A percentile compares a stretch with the other conserved stretches of the same genome.
phyloP scores from a whole-genome alignment of 208 protist genomes.

The Trypanosoma boissoni region DNA sequence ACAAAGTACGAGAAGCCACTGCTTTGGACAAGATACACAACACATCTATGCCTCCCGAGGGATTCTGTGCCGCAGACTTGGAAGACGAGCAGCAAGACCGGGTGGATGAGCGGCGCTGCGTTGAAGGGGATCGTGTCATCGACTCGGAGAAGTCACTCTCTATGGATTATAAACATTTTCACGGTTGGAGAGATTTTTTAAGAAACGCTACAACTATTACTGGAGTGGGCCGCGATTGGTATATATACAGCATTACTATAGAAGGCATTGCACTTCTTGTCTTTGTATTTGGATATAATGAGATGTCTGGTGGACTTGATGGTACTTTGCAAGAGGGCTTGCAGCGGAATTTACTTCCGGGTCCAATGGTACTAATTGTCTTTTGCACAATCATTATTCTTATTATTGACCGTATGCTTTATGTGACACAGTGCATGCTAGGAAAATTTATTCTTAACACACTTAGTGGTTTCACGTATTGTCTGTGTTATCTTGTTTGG shows the following conservation, averaged over 20 bases:
- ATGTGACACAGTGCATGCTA: slow-evolving; percentile 41
- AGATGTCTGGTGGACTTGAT: slow-evolving; percentile 36
- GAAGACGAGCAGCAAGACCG: too few species aligned
- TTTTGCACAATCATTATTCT: slow-evolving; percentile 55
- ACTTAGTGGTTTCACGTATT: slow-evolving; percentile 35
- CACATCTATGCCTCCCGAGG: too few species aligned
- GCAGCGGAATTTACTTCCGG: slow-evolving; percentile 66
- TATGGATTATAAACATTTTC: not conserved
- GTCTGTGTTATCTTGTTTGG: slow-evolving; percentile 56
- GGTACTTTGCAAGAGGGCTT: slow-evolving; percentile 60
- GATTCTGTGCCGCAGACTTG: too few species aligned
- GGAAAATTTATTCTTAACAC: slow-evolving; percentile 54
- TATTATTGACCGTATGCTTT: slow-evolving; percentile 72
- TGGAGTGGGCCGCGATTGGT: slow-evolving; percentile 59
- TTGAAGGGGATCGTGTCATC: too few species aligned
- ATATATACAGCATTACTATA: slow-evolving; percentile 49
- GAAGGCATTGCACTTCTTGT: slow-evolving; percentile 51
- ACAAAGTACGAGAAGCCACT: too few species aligned
- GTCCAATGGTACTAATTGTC: slow-evolving; percentile 61
- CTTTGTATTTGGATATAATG: slow-evolving; percentile 50
- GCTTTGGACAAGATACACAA: too few species aligned
- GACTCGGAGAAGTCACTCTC: not conserved
- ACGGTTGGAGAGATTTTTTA: slow-evolving; percentile 12
- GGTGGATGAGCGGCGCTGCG: too few species aligned
- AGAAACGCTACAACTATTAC: slow-evolving; percentile 35